A percentile compares a stretch with the other conserved stretches of the same genome.
phyloP scores from a whole-genome alignment of 2,329 filamentous ascomycete genomes.

The Trematosphaeria pertusa region DNA sequence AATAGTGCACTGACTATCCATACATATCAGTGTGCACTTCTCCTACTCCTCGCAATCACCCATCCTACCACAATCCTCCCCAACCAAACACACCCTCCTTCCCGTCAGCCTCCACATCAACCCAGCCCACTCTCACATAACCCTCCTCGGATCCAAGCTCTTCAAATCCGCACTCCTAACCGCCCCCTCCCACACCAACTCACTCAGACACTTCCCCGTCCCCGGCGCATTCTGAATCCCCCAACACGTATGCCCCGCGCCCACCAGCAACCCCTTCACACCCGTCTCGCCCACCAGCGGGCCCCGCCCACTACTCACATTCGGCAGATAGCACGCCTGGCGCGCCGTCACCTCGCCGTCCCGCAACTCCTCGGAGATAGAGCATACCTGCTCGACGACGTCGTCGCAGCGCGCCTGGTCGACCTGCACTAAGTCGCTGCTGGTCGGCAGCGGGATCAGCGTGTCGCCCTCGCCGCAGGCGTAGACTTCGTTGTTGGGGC shows the following conservation, averaged over 20 bases:
- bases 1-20: not conserved
- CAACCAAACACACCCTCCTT: too few species aligned
- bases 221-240: constrained; percentile 95
- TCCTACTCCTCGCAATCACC: not conserved
- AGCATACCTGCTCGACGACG: constrained; percentile 77
- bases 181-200: constrained; percentile 55
- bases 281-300: constrained; percentile 81
- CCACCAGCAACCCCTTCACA: constrained; percentile 77
- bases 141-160: constrained; percentile 51
- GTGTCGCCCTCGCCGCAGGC: constrained; percentile 91
- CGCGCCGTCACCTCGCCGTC: constrained; percentile 68
- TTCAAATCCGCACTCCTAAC: constrained; percentile 51
- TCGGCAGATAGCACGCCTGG: constrained; percentile 94
- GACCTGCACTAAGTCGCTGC: constrained; percentile 75
- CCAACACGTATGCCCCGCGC: constrained; percentile 95
- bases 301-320: constrained; percentile 66
- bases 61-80: not conserved
- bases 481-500: constrained; percentile 88
- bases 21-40: not conserved
- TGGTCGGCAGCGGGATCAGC: constrained; percentile 74
- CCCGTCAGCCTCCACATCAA: too few species aligned
- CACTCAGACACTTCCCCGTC: constrained; percentile 62
- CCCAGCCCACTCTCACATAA: constrained; percentile 18
- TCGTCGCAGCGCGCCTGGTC: constrained; percentile 83
- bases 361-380: constrained; percentile 59